Base-by-base conservation (phyloP, 495 filamentous ascomycete species). In the Penicillium bovifimosum region DNA sequence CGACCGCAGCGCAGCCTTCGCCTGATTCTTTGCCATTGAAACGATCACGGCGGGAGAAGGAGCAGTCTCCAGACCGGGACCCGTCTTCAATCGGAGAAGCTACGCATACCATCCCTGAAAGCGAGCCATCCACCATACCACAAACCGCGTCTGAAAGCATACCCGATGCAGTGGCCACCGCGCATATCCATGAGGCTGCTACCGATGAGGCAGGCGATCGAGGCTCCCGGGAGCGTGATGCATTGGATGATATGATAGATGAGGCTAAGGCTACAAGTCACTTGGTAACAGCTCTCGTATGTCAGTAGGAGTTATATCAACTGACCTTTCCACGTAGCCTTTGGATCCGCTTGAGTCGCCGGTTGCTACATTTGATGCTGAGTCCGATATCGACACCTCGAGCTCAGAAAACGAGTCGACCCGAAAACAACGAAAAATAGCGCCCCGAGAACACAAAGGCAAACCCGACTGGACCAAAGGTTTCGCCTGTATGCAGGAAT, bases 401-500 rank as follows among this genome's bases (percentile, higher is more conserved):
- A 59, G 61, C 13, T 55, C 58, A 10, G 55, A 17, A n/a, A 26
- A 48, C 1, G 46, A 55, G 9, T 47, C 43, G 32, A 45, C 14
- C 7, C 66, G 72, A 67, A 53, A 75, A 67, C 35, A 63, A 67
- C 39, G 55, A 64, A 54, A 54, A 47, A 34, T 27, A 14, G 27
- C 50, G 9, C 41, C 48, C 47, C 54, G 45, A 47, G 33, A 58
- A 27, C 35, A 17, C 26, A 50, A 42, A 45, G 29, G n/a, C 16
- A 40, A 68, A 38, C 50, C 59, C 6, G 38, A 50, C 13, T 76
- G 74, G 70, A 75, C 82, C 54, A 65, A 74, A 41, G 78, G 68
- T 1, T 89, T 88, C 62, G 73, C 77, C 41, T 90, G 86, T 65
- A 88, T 90, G 86, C 73, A 80, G 16, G 78, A 79, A 56, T 74